Percentiles rank a stretch among this genome's conserved stretches.
These are phyloP conservation scores for Hanseniaspora jakobsenii DNA, from an alignment of 805 yeast genomes.

Conservation along the genomic window DNA sequence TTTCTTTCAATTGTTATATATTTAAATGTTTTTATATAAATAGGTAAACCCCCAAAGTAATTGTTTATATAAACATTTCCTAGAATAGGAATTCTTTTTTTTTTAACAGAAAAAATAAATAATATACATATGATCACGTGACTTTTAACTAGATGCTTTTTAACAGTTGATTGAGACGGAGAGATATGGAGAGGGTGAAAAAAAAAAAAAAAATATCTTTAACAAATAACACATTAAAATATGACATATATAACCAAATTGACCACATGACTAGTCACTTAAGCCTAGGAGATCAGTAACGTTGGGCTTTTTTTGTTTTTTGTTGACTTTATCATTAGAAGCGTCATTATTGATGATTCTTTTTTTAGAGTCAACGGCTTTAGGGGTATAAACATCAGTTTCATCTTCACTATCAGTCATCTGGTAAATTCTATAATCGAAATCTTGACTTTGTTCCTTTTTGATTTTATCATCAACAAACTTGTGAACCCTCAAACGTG, in stretches of 20 bases:
- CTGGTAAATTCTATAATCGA: slow-evolving; percentile 24
- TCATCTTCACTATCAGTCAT: slow-evolving; percentile 20
- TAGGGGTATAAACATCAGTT: slow-evolving; percentile 17
- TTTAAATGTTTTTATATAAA: too few species aligned
- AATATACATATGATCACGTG: too few species aligned
- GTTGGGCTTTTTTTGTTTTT: slow-evolving; percentile 13
- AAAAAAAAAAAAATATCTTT: slow-evolving; percentile 2
- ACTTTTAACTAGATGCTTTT: too few species aligned
- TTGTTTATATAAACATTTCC: too few species aligned
- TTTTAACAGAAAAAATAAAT: too few species aligned
- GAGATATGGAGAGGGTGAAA: slow-evolving; percentile 22
- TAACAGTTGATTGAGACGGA: too few species aligned
- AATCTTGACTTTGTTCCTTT: slow-evolving; percentile 23
- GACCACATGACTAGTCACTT: neutral
- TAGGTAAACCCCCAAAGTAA: too few species aligned
- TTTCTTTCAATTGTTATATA: too few species aligned
- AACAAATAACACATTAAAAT: neutral
- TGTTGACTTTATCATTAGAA: too few species aligned
- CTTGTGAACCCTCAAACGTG: slow-evolving; percentile 23
- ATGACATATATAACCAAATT: neutral
- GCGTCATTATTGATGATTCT: slow-evolving; percentile 18
- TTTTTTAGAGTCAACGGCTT: slow-evolving; percentile 17
- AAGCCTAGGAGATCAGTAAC: slow-evolving; percentile 13
- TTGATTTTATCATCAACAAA: slow-evolving; percentile 12
- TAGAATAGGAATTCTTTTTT: too few species aligned